A percentile compares a stretch with the other conserved stretches of the same genome.
phyloP scores from a whole-genome alignment of 1,284 basidiomycete genomes.

The Mycena sp. region DNA sequence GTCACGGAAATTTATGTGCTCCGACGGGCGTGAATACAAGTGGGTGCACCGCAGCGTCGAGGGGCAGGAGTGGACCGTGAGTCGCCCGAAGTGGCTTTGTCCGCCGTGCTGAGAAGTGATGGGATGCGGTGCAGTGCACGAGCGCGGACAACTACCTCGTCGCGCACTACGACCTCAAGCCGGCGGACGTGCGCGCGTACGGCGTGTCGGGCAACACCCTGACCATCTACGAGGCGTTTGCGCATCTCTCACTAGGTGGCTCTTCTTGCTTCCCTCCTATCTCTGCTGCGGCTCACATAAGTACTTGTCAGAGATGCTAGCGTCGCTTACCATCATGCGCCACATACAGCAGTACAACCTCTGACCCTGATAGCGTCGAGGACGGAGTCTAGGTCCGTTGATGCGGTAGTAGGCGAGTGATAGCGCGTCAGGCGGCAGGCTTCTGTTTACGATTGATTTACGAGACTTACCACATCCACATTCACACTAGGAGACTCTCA shows the following conservation, averaged over 20 bases:
- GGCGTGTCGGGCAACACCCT: constrained; percentile 72
- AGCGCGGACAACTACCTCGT: constrained; percentile 61
- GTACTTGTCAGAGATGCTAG: constrained; percentile 60
- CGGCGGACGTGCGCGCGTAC: constrained; percentile 60
- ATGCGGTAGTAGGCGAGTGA: constrained; percentile 9
- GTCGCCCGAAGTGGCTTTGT: constrained; percentile 37
- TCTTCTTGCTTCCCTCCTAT: constrained; percentile 4
- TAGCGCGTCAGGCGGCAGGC: constrained; percentile 11
- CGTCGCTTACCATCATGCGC: constrained; percentile 73
- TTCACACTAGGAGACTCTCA: not conserved
- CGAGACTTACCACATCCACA: no score
- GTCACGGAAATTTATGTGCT: constrained; percentile 69
- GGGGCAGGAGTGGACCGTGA: constrained; percentile 72
- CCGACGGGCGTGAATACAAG: constrained; percentile 72
- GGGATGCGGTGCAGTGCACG: constrained; percentile 56
- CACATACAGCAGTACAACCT: constrained; percentile 60
- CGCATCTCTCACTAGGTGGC: constrained; percentile 65
- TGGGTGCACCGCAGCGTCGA: constrained; percentile 60
- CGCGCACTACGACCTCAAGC: constrained; percentile 68
- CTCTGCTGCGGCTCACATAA: not conserved
- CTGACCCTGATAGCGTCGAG: constrained; percentile 31
- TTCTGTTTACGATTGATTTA: constrained; percentile 20
- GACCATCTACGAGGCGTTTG: constrained; percentile 67
- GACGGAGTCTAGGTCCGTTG: not conserved
- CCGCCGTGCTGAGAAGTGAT: constrained; percentile 18